Base-by-base conservation (phyloP, 257 asterid genomes). In the Ilex asprella region DNA sequence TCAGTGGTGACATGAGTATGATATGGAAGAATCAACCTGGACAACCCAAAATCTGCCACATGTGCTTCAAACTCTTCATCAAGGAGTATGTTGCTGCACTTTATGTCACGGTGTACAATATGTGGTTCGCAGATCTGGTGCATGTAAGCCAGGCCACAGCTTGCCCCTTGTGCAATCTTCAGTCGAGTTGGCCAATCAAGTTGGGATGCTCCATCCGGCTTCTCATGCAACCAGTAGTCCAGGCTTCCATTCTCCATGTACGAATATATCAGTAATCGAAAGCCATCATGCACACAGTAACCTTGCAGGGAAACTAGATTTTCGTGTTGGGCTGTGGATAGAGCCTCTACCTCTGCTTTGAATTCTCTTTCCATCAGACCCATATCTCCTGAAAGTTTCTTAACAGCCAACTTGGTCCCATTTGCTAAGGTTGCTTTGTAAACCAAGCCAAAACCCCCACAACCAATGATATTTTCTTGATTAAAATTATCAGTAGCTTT, bases 371-470 rank as follows among this genome's bases (percentile, higher is more conserved):
- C 99, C 97, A 92, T 87, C 76, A 92, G 67, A 21, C 99, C 96
- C 87, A 73, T 83, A 82, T 92, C 99, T 39, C 97, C 99, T 0
- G 99, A 79, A 35, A 92, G 96, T 64, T 87, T 92, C 96, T 92
- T 92, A 43, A 92, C 84, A 12, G 99, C 99, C 66, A 89, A 77
- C 62, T 72, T 80, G 10, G 85, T 86, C 12, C 97, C 97, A 51
- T 87, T 82, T 15, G 68, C 35, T 64, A 92, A 74, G 49, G 80
- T 89, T 31, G 99, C 99, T 76, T 81, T 92, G 43, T 83, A 92
- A 9, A 92, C 99, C 90, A 92, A 56, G 30, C 99, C 99, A 46
- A 86, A 92, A 55, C 99, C 99, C 39, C 99, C 99, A 67, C 99
- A 87, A 39, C 99, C 99, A 30, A 92, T 72, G 59, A 92, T 92